phyloP scores from a whole-genome alignment of 2,329 filamentous ascomycete genomes.

The Massarina eburnea region DNA sequence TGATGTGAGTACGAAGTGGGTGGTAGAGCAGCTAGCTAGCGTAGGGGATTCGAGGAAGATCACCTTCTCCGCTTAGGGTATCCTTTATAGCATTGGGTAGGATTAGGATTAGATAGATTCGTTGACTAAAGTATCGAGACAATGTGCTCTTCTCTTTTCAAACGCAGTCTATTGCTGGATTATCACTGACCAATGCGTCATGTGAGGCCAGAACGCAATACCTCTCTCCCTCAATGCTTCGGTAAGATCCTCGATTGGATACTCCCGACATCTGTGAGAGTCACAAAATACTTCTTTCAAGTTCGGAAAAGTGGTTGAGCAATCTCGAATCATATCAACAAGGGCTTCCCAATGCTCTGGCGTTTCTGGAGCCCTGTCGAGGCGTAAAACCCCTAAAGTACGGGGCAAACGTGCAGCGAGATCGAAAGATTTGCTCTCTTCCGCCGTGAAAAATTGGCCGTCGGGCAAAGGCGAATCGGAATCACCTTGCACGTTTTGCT shows the following conservation, averaged over 20 bases:
- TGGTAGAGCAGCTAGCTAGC: neutral
- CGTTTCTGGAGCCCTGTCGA: neutral
- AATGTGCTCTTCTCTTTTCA: too few species aligned
- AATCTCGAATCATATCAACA: neutral
- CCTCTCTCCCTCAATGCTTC: neutral
- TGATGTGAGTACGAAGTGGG: slow-evolving; percentile 55
- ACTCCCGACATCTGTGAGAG: neutral
- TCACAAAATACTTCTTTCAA: neutral
- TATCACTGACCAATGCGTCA: slow-evolving; percentile 3
- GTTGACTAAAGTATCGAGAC: neutral
- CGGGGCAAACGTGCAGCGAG: neutral
- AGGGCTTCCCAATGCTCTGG: neutral
- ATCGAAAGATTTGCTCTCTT: neutral
- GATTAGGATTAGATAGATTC: too few species aligned
- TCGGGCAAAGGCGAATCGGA: neutral
- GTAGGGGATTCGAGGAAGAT: neutral
- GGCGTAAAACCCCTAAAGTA: neutral
- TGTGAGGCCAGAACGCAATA: neutral
- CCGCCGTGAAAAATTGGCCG: neutral
- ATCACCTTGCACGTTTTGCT: neutral
- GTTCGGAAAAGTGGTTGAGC: neutral
- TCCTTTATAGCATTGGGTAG: too few species aligned
- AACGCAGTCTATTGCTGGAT: slow-evolving; percentile 1
- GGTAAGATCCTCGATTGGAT: neutral
- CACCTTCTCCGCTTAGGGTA: neutral